phyloP scores from a whole-genome alignment of 106 monocot genomes.

The Apostasia ramifera region DNA sequence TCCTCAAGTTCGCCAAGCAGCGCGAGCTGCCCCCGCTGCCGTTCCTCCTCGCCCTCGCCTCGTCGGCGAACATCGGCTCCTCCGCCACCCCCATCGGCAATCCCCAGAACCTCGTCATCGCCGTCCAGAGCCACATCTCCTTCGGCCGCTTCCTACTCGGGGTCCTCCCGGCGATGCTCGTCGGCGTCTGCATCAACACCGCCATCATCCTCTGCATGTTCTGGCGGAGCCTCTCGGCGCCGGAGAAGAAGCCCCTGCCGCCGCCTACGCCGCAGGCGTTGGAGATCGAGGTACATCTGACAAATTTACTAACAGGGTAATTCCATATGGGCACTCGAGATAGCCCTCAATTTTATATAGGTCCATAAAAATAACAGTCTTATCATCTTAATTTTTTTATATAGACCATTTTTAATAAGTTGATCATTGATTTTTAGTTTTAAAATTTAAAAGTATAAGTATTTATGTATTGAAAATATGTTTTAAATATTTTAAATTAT shows the following conservation, averaged over 20 bases:
- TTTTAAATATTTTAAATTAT: no score
- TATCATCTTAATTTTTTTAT: no score
- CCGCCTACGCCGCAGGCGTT: background rate
- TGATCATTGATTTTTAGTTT: no score
- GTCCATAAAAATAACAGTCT: no score
- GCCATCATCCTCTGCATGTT: slow-evolving; percentile 5
- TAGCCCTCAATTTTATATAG: no score
- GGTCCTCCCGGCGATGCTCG: slow-evolving; percentile 1
- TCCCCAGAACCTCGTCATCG: slow-evolving; percentile 8
- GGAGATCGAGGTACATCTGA: background rate
- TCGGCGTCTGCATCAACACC: background rate
- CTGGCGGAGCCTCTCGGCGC: background rate
- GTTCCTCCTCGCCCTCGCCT: slow-evolving; percentile 4
- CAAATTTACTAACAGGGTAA: no score
- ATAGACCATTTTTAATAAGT: no score
- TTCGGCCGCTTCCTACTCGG: background rate
- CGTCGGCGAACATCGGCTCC: slow-evolving; percentile 3
- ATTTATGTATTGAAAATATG: no score
- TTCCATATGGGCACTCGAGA: no score
- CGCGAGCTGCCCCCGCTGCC: background rate
- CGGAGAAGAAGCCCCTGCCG: background rate
- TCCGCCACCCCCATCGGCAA: slow-evolving; percentile 3
- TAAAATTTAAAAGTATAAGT: no score
- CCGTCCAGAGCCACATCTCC: background rate
- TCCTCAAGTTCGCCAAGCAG: background rate